phyloP scores from a whole-genome alignment of 208 protist genomes.

The Crithidia brevicula region DNA sequence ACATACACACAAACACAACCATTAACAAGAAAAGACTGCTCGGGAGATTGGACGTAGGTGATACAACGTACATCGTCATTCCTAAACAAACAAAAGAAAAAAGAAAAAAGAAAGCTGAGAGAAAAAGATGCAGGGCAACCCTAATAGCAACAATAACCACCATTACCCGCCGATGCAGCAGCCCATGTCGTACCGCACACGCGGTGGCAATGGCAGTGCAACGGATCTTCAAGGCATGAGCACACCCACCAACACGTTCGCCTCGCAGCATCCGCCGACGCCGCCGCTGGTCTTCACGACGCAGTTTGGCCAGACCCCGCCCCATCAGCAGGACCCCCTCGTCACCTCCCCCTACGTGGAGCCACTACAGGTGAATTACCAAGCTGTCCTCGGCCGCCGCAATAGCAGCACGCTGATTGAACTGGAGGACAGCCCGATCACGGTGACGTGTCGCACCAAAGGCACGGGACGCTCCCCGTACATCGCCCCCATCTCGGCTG shows the following conservation, averaged over 20 bases:
- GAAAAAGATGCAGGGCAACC: no score
- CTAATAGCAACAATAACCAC: no score
- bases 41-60: no score
- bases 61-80: no score
- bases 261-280: constrained; percentile 20
- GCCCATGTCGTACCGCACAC: constrained; percentile 1
- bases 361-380: constrained; percentile 44
- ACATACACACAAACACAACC: no score
- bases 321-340: constrained; percentile 30
- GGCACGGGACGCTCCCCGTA: constrained; percentile 51
- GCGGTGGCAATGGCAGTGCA: constrained; percentile 5
- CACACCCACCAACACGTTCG: constrained; percentile 9
- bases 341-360: constrained; percentile 29
- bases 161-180: constrained; percentile 4
- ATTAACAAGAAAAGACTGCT: no score
- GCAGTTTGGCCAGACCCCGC: constrained; percentile 23
- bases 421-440: constrained; percentile 61
- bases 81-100: no score
- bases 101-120: no score
- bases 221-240: constrained; percentile 3
- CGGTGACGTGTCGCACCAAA: constrained; percentile 53
- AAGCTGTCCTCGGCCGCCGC: constrained; percentile 29
- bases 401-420: constrained; percentile 40
- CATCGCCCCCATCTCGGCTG: constrained; percentile 28
- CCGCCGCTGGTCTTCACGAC: constrained; percentile 51